Base-by-base conservation (phyloP, 2,329 filamentous ascomycete genomes). In the Penicillium brasilianum region DNA sequence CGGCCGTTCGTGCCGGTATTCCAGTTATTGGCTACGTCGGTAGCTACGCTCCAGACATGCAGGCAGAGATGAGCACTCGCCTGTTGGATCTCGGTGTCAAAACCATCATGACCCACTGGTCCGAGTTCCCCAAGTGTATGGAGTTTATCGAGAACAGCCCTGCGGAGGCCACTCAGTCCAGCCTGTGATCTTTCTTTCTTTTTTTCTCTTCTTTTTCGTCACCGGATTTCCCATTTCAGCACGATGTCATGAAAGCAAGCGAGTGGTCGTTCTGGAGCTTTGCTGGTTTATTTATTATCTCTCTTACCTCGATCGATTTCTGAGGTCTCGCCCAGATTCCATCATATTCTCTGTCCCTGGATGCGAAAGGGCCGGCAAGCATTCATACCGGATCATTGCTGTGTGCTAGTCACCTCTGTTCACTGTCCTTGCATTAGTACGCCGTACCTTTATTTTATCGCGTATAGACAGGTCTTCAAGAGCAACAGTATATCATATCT, bases 21-120 rank as follows among this genome's bases (percentile, higher is more conserved):
- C 89, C 87, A 64, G 88, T 90, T 65, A 88, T 97, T 70, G 93
- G 89, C 58, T 97, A 97, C 77, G 90, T 95, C 32, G 93, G 93
- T 39, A 90, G 90, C 59, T 95, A 94, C 78, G 78, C 82, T 41
- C 80, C 81, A 18, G 82, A 83, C 37, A 84, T 89, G 78, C 81
- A 85, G 78, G 80, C 84, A 51, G 84, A 89, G 77, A 91, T 92
- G 87, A 83, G 83, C 63, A 82, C 86, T 71, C 75, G 83, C 32
- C 76, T 92, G 70, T 80, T 71, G 11, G 85, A 88, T 11, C 84
- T 86, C 1, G 89, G 89, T 14, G 88, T 86, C 57, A 81, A 83
- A 61, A 77, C 87, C 59, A 81, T 91, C 72, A 91, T 83, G 80
- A 76, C 72, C 48, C 67, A 83, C 55, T 83, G 81, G 81, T 69